Evolutionary conservation across 2,329 filamentous ascomycete species (phyloP), one percentile per base, ranked within the genome.

Genomic region (Elsinoe australis): DNA sequence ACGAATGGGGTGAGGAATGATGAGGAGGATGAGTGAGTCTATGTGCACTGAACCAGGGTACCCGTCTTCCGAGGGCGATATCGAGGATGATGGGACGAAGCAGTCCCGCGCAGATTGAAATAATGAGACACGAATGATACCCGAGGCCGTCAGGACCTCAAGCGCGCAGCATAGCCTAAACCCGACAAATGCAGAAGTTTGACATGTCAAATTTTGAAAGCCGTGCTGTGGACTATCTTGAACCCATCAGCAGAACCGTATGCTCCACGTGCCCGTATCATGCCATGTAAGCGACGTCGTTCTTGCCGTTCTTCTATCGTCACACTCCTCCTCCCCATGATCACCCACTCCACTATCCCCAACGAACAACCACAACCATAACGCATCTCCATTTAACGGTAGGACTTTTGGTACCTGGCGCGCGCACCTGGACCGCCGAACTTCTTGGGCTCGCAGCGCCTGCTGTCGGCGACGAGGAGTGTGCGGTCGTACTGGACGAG

Each of bases 401-500:
- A 95, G 63, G 89, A 95, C 80, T 95, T 95, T 80, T 96, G 90
- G 89, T 87, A 96, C 71, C 89, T 85, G 68, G 90, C 79, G 70
- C 90, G 85, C 70, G 92, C 90, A 82, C 90, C 90, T 65, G 81
- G 85, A 86, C 85, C 86, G 71, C 82, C 83, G 69, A 87, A 87
- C 80, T 95, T 95, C 89, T 96, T 96, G 76, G 90, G 90, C 82
- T 98, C 92, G 74, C 87, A 92, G 65, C 92, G 87, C 73, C 92
- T 85, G 85, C 95, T 95, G 76, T 98, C 92, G 73, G 92, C 92
- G 66, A 98, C 92, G 68, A 98, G 85, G 61, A 98, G 84, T 70
- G 88, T 94, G 68, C 89, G 83, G 80, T 95, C 88, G 79, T 90
- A 98, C 72, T 88, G 82, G 67, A 90, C 86, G 63, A 98, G 83